Conservation (phyloP, 345 rosid species). For the Schrenkiella parvula region DNA sequence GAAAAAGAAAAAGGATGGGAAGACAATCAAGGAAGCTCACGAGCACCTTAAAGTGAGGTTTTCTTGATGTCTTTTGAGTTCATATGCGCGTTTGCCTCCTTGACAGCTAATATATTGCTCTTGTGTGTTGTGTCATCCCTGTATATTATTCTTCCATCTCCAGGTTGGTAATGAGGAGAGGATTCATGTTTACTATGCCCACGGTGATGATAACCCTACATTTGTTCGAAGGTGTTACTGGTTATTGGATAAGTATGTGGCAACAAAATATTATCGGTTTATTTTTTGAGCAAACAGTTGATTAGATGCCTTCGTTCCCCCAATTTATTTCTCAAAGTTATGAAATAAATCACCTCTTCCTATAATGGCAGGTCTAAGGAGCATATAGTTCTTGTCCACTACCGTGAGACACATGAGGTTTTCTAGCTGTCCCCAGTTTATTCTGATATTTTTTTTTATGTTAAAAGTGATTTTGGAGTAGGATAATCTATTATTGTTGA, state of each 20-base stretch:
- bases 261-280: constrained; percentile 3
- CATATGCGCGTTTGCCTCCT: neutral
- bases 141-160: neutral
- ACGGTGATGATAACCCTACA: constrained; percentile 80
- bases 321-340: constrained; percentile 1
- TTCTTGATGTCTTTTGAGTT: constrained; percentile 21
- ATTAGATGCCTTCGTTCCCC: neutral
- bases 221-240: constrained; percentile 99
- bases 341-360: neutral
- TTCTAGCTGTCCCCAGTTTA: constrained; percentile 6
- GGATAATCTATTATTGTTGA: neutral
- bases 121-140: neutral
- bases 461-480: neutral
- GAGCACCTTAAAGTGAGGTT: constrained; percentile 75
- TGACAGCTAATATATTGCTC: neutral
- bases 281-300: neutral
- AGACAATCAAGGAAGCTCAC: constrained; percentile 87
- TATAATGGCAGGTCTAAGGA: constrained; percentile 59
- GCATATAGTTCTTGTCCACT: constrained; percentile 97
- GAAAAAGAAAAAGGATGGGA: constrained; percentile 90
- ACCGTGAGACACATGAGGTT: constrained; percentile 94
- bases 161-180: constrained; percentile 97
- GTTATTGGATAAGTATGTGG: constrained; percentile 93
- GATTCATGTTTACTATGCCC: constrained; percentile 99
- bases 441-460: neutral